A percentile compares a stretch with the other conserved stretches of the same genome.
These are phyloP conservation scores for Arthrobotrys iridis DNA, from an alignment of 2,329 filamentous ascomycete species.

Conservation along the genomic window DNA sequence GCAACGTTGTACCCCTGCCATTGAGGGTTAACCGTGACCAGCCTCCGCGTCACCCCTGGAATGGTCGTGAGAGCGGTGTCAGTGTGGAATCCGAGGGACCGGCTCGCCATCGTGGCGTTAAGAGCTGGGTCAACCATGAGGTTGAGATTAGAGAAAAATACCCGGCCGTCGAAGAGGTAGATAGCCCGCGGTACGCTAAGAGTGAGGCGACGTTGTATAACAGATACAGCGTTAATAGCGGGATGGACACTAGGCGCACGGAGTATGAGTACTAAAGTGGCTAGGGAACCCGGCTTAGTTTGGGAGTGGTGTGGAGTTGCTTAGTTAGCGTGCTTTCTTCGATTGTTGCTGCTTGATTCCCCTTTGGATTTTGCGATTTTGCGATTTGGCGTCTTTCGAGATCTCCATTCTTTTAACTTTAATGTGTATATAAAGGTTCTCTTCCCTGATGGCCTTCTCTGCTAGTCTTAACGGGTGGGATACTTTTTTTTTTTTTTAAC, in stretches of 20 bases:
- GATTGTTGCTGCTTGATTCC: conserved; percentile 1
- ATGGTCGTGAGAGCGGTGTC: conserved; percentile 8
- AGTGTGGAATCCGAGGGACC: conserved; percentile 65
- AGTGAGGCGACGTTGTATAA: conserved; percentile 46
- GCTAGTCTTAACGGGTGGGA: neutral
- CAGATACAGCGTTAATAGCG: conserved; percentile 46
- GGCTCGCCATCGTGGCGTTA: conserved; percentile 69
- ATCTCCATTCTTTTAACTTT: conserved; percentile 10
- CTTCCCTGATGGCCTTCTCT: neutral
- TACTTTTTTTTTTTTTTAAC: neutral
- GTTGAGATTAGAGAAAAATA: conserved; percentile 61
- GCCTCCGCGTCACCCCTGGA: conserved; percentile 11
- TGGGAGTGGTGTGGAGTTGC: neutral
- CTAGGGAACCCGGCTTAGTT: too few species aligned
- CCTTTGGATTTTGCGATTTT: neutral
- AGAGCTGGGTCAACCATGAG: conserved; percentile 74
- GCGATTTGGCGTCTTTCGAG: conserved; percentile 9
- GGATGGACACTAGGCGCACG: conserved; percentile 50
- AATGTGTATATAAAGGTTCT: conserved; percentile 26
- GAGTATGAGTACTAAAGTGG: conserved; percentile 53
- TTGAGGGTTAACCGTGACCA: conserved; percentile 3
- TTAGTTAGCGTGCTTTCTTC: neutral
- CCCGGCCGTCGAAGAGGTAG: conserved; percentile 15
- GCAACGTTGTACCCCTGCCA: conserved; percentile 3
- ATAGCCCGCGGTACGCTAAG: conserved; percentile 40